Evolutionary conservation across 129 eudicot genomes (phyloP), one percentile per base, ranked within the genome.

Genomic region (Pulicaria dysenterica): DNA sequence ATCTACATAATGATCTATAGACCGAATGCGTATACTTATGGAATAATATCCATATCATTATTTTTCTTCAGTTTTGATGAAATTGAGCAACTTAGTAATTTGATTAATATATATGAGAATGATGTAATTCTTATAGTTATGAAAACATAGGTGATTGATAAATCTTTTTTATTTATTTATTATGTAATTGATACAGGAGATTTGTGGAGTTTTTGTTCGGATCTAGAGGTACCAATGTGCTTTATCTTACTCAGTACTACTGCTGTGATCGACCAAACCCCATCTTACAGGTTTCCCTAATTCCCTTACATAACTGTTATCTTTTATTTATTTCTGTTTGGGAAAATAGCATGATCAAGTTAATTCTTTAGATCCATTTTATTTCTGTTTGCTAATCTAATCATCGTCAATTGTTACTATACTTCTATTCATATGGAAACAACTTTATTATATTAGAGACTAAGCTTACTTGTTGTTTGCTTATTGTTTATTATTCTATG

Each of bases 181-280:
- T 39, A 59, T 40, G 41, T 42, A 24, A 6, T 34, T 67, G 46
- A 9, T 75, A n/a, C 83, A 87, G 98, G 84, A 79, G 93, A 77
- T 82, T 84, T 34, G 76, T 94, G 36, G 95, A 73, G 58, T 69
- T 31, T 40, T 74, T 81, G 16, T 90, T 70, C 19, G 98, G 98
- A 4, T 68, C 86, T 16, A 91, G 83, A 83, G 98, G 91, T 65
- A 73, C 83, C 13, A 73, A 86, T 83, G 95, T 95, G 3, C 86
- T 94, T 14, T 74, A 67, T 60, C 77, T 85, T 17, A 68, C 78
- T 6, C 96, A 94, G 85, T 79, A 90, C 74, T 86, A 82, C 77
- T 94, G 95, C 77, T 94, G 98, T 24, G 96, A 89, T 75, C 95
- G 98, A 7, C 89, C 98, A 68, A 93, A 93, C 44, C 98, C 98